Base-by-base conservation (phyloP, 352 stramenopile genomes). In the Phytopythium sindhum region DNA sequence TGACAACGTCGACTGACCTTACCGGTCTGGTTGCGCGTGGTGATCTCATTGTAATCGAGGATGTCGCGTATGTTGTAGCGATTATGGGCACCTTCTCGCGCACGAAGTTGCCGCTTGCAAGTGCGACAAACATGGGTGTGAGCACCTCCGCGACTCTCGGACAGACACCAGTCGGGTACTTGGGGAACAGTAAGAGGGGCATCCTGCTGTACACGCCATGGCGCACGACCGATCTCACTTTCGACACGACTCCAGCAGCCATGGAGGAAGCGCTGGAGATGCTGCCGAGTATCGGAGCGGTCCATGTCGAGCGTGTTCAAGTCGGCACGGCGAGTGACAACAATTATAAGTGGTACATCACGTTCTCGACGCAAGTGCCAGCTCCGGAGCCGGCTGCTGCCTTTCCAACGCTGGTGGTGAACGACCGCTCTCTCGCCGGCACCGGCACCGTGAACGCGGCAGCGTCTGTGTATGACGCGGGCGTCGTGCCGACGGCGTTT, bases 281-380 rank as follows among this genome's bases (percentile, higher is more conserved):
- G 61, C 69, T 99, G 6, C 80, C 91, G 14, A 94, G 88, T 55
- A 61, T 97, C 26, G 94, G 94, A 2, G 73, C 86, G n/a, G 90
- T 98, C 7, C 82, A 96, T 21, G 90, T 98, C 1, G 82, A 92
- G 57, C 86, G 95, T n/a, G 70, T 93, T 29, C 79, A 81, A 26
- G 70, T 80, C 12, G 66, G 63, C 4, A 57, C 47, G 4, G 75
- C 74, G 5, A 85, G 77, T 19, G 63, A 72, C 28, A 89, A 88
- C 58, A 91, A 81, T 28, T 98, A 87, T 67, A 73, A 81, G 12
- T 98, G 94, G 93, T 78, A 68, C 19, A 81, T 98, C 35, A 98
- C 94, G 14, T 98, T 98, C 65, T 77, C 70, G 23, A 73, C 66
- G 17, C 78, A 90, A 45, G 75, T 93, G 3, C 82, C 84, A 0